Evolutionary conservation across 345 rosid genomes (phyloP), one percentile per base, ranked within the genome.

Genomic region (Citrus australasica): DNA sequence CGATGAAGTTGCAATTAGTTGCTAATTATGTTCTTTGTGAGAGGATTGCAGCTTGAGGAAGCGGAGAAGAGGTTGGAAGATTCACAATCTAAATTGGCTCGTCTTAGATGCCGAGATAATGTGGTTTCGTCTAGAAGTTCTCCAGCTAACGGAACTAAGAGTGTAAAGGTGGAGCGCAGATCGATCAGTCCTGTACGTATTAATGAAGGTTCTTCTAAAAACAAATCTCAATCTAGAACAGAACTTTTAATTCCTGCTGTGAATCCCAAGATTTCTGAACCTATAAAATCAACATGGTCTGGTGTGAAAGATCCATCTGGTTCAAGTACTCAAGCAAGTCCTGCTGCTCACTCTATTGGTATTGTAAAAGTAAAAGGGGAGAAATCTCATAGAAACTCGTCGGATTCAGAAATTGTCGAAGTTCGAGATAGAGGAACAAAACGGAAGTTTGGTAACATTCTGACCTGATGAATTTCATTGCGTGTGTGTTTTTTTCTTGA

Each of bases 361-460:
- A 72, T n/a, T 79, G 73, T 74, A 30, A 86, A 83, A 82, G 81
- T 59, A 13, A 89, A 81, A 71, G 77, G 27, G n/a, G 97, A 89
- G 56, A 80, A 83, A 46, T 79, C 85, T 82, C 75, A 27, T 70
- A 83, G 80, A 71, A 75, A 40, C 69, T 83, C 88, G 67, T 27
- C 79, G 27, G 81, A 81, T 53, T 67, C 7, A 58, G 89, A 83
- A 79, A 84, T 76, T 79, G 75, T 81, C 72, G 87, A 84, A 55
- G 74, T 16, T 64, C 83, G 81, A 66, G 90, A 87, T 35, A 90
- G 83, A 84, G 94, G 90, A 70, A 83, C 72, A 13, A 93, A 91
- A 82, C 87, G 97, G 86, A 95, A 93, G 79, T 74, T 82, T 59
- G 97, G 98, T 93, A 89, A 80, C 38, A 27, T 72, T 62, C 35